Base-by-base conservation (phyloP, 179 eudicot genomes). In the Silene noctiflora region DNA sequence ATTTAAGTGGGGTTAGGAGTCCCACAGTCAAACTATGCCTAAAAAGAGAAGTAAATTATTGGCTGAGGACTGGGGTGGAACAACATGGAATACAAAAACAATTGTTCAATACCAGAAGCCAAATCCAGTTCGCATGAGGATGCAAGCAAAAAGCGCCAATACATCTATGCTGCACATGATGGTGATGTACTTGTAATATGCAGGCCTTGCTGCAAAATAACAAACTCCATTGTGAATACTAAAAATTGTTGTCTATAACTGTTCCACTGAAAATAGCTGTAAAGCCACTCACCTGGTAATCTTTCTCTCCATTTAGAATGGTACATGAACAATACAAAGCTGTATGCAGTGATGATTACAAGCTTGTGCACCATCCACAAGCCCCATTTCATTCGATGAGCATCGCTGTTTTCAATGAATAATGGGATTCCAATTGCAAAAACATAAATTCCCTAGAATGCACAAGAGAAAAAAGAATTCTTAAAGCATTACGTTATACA, bases 281-380 rank as follows among this genome's bases (percentile, higher is more conserved):
- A 58, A 72, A n/a, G 31, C 44, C 3, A 83, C 86, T 84, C 58
- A 90, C 97, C 96, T 64, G 98, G 98, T 78, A 94, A 75, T 80
- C 92, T 94, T 69, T 92, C 98, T 83, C 91, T 85, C 91, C 93
- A 90, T 75, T 88, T 88, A 9, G 98, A 92, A 77, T 89, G 88
- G 84, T 95, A 90, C 86, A 89, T 88, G 86, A 87, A 89, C 48
- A 91, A 78, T 77, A 92, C 89, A 80, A 88, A 80, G 83, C 91
- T 88, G 80, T 95, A 95, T 29, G 86, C 87, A 62, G 89, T 89
- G 53, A 89, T 87, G n/a, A 91, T 89, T 75, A 86, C 85, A 55
- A 92, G 88, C 81, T 87, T 87, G 86, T 92, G 94, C 77, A 87
- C 72, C 67, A 79, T 88, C 94, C 94, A 94, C 73, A 95, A 73